phyloP scores from a whole-genome alignment of 495 filamentous ascomycete species.

The Podospora fimiseda region DNA sequence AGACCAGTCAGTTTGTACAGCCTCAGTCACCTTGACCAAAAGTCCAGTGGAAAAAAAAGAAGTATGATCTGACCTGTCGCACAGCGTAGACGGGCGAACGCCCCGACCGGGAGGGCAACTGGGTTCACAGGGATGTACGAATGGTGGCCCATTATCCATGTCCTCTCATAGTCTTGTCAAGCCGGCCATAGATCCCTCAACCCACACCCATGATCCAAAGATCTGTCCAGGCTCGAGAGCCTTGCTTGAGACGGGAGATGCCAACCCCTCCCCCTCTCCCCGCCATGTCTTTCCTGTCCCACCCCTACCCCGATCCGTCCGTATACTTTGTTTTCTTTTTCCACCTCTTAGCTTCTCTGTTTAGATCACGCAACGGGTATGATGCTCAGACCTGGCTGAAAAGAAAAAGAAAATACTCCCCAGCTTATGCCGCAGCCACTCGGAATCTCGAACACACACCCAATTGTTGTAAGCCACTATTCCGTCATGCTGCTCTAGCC shows the following conservation, averaged over 20 bases:
- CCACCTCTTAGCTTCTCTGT: too few species aligned
- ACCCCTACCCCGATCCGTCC: not conserved
- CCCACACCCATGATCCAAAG: not conserved
- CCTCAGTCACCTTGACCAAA: too few species aligned
- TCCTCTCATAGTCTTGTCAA: not conserved
- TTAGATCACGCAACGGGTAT: too few species aligned
- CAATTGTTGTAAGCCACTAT: not conserved
- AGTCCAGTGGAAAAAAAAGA: not conserved
- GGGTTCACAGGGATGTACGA: not conserved
- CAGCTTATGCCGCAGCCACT: too few species aligned
- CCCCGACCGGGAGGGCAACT: not conserved
- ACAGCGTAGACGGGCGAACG: not conserved
- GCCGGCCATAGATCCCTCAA: not conserved
- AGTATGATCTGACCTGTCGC: not conserved
- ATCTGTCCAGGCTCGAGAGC: not conserved
- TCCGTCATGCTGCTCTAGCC: not conserved
- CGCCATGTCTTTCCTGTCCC: not conserved
- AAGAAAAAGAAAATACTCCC: not conserved
- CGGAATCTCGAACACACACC: not conserved
- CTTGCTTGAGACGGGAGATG: not conserved
- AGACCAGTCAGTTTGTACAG: too few species aligned
- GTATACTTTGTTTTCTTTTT: not conserved
- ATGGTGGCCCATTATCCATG: not conserved
- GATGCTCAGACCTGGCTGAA: not conserved
- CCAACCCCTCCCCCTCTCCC: not conserved